Conservation (phyloP, 805 yeast genomes). For the Candida yuanshanica region DNA sequence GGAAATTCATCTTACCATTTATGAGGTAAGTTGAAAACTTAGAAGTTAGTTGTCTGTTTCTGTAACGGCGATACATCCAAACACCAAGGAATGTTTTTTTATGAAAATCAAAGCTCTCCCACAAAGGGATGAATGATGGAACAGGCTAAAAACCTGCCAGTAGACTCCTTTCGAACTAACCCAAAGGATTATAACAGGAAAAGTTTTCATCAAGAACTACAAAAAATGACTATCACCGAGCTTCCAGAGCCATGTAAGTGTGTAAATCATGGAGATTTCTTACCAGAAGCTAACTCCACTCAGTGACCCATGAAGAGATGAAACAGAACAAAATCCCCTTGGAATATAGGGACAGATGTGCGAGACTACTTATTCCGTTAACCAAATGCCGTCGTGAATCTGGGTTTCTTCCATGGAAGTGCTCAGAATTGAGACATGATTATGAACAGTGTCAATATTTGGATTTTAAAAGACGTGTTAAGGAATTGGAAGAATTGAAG, state of each 20-base stretch:
- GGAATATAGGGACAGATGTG: conserved; percentile 81
- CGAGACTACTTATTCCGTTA: conserved; percentile 53
- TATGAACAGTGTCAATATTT: conserved; percentile 83
- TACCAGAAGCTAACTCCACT: not conserved
- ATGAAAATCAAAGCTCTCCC: no score
- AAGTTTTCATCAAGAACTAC: no score
- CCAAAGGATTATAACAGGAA: no score
- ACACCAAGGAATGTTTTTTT: no score
- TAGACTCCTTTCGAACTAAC: no score
- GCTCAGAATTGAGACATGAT: conserved; percentile 71
- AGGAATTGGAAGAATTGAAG: conserved; percentile 58
- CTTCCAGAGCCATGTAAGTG: conserved; percentile 35
- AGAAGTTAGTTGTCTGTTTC: no score
- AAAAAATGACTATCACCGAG: conserved; percentile 30
- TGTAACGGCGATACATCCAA: no score
- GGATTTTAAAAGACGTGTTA: conserved; percentile 76
- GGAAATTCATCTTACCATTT: no score
- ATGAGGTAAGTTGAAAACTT: no score
- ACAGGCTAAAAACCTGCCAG: no score
- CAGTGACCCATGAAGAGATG: conserved; percentile 80
- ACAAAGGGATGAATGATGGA: no score
- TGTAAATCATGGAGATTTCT: not conserved
- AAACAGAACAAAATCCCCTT: conserved; percentile 73
- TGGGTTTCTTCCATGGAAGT: conserved; percentile 61
- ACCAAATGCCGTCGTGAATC: conserved; percentile 57